Evolutionary conservation across 345 rosid genomes (phyloP).

Genomic region (Citrus glauca): DNA sequence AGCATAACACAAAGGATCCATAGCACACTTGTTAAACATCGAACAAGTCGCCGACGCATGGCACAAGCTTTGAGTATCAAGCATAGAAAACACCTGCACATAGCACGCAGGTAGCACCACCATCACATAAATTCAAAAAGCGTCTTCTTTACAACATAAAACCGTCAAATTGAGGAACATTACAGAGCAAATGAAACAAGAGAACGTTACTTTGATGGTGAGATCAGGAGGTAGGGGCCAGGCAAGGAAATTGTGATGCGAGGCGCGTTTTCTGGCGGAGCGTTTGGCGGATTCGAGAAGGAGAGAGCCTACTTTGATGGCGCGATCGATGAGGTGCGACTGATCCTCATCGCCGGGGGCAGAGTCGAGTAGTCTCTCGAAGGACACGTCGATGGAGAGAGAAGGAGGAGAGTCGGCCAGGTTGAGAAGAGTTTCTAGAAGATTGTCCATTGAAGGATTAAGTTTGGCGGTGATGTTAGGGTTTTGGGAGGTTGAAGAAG

Average conservation of each 20-base stretch:
- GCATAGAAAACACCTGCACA: constrained; percentile 74
- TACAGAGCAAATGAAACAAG: background rate
- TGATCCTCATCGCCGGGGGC: constrained; percentile 47
- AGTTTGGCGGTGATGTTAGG: constrained; percentile 11
- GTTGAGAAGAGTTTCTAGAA: constrained; percentile 45
- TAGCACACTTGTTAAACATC: constrained; percentile 74
- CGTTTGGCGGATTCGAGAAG: constrained; percentile 62
- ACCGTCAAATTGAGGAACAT: background rate
- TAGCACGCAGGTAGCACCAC: background rate
- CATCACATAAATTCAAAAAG: background rate
- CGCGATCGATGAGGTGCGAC: constrained; percentile 58
- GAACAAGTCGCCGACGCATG: constrained; percentile 75
- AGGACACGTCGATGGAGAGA: constrained; percentile 46
- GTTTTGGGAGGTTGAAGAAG: constrained; percentile 24
- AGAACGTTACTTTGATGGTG: constrained; percentile 52
- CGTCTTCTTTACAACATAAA: background rate
- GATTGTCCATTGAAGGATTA: constrained; percentile 36
- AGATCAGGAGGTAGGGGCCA: constrained; percentile 85
- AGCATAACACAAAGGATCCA: constrained; percentile 77
- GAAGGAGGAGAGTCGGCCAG: constrained; percentile 42
- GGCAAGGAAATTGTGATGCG: constrained; percentile 51
- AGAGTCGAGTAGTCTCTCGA: constrained; percentile 65
- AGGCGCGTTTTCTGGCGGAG: constrained; percentile 64
- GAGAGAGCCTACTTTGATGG: constrained; percentile 49
- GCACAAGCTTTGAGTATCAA: constrained; percentile 78